Base-by-base conservation (phyloP, 768 basidiomycete genomes). In the Tulasnella sp. region DNA sequence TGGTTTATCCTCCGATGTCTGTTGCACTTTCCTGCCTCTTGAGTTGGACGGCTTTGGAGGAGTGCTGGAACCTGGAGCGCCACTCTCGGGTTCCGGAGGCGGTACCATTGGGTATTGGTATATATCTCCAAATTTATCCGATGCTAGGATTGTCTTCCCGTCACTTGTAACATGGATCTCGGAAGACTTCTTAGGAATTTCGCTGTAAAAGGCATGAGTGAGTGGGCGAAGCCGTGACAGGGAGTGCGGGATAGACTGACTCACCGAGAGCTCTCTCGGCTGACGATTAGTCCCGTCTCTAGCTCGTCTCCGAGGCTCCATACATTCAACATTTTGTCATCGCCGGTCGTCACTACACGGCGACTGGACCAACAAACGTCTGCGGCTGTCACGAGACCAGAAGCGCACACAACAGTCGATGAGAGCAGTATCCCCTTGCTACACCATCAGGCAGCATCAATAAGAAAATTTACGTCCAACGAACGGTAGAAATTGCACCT, bases 71-170 rank as follows among this genome's bases (percentile, higher is more conserved):
- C 35, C 47, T 75, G 35, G 77, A 26, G 42, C 11, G 39, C 76
- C 29, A 77, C 78, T 17, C 76, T 80, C n/a, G 36, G 64, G 41
- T 26, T 63, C 26, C 2, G 78, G 73, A 11, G 75, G 82, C 12
- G 34, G 44, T 7, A 68, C 17, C 36, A 72, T 72, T 14, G 26
- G 66, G 63, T 69, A 90, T 92, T 87, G 87, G 81, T 94, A 96
- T 44, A 96, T 86, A 77, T 98, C 96, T 0, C 96, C 96, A 75
- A 97, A 95, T 80, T 97, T 98, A 80, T 99, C 96, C 1, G 93
- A 87, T 14, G 92, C 87, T 1, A 98, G 79, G 73, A 99, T 88
- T 0, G 85, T 87, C 74, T 86, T 80, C 0, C 84, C 85, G 59
- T 88, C 84, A 5, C 77, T 80, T 0, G 89, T 88, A 76, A 97